phyloP scores from a whole-genome alignment of 2,329 filamentous ascomycete species.

The Xylaria sp. region DNA sequence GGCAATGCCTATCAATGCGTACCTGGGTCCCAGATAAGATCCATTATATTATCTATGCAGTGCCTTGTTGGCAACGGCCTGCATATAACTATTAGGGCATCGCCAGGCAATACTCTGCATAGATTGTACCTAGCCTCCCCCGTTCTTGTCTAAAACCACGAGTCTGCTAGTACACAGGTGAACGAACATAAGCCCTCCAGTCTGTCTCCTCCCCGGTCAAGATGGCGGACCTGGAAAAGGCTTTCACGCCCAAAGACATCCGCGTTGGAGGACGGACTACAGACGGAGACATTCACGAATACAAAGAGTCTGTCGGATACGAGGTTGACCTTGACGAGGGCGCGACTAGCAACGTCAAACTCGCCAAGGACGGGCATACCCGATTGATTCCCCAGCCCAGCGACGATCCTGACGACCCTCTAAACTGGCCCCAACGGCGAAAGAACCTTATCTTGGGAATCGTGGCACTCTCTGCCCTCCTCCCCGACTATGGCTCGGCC shows the following conservation, averaged over 20 bases:
- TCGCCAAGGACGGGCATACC: conserved; percentile 45
- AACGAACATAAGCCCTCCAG: background rate
- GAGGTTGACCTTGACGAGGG: conserved; percentile 40
- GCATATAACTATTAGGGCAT: too few relatives aligned
- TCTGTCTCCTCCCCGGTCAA: background rate
- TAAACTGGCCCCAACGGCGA: conserved; percentile 55
- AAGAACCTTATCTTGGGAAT: conserved; percentile 54
- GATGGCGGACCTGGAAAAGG: background rate
- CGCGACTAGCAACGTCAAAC: conserved; percentile 34
- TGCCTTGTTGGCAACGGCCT: too few relatives aligned
- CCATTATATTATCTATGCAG: too few relatives aligned
- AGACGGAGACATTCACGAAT: conserved; percentile 38
- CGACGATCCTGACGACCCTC: conserved; percentile 52
- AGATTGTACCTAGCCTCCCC: too few relatives aligned
- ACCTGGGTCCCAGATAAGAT: too few relatives aligned
- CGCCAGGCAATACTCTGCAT: too few relatives aligned
- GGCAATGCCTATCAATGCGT: too few relatives aligned
- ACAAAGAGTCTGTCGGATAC: conserved; percentile 42
- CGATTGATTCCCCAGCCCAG: conserved; percentile 58
- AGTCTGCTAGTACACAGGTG: too few relatives aligned
- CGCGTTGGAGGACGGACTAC: background rate
- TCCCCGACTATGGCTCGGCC: conserved; percentile 53
- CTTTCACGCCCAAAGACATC: background rate
- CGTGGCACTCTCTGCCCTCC: conserved; percentile 49
- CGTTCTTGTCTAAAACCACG: background rate